phyloP scores from a whole-genome alignment of 495 filamentous ascomycete genomes.

The Bathelium albidoporum region DNA sequence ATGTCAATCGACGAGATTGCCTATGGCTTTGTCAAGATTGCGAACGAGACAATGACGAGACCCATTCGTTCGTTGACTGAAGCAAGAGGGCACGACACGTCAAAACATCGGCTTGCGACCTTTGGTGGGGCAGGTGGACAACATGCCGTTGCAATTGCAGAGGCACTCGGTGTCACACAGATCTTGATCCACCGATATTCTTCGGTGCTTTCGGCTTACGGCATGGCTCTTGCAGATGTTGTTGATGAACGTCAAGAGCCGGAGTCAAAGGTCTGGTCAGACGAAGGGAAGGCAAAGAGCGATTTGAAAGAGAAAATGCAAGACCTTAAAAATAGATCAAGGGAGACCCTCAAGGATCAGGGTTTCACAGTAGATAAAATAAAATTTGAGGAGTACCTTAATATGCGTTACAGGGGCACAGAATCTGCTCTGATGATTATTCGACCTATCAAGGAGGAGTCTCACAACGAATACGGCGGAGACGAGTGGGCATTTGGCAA shows the following conservation, averaged over 20 bases:
- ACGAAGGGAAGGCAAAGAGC: constrained; percentile 33
- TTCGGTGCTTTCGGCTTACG: constrained; percentile 89
- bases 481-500: constrained; percentile 70
- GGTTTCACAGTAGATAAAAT: constrained; percentile 65
- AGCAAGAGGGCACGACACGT: constrained; percentile 85
- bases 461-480: constrained; percentile 45
- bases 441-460: constrained; percentile 47
- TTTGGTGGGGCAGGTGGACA: constrained; percentile 96
- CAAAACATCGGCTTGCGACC: constrained; percentile 75
- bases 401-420: constrained; percentile 80
- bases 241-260: constrained; percentile 90
- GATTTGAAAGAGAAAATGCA: constrained; percentile 43
- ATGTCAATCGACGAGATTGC: constrained; percentile 86
- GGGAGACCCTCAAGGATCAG: constrained; percentile 53
- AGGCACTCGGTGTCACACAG: constrained; percentile 74
- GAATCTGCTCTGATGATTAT: constrained; percentile 83
- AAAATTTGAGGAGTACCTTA: constrained; percentile 77
- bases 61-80: constrained; percentile 90
- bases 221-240: constrained; percentile 92
- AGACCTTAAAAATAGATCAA: constrained; percentile 58
- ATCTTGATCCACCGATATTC: constrained; percentile 89
- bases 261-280: constrained; percentile 67
- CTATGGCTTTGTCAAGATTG: constrained; percentile 81
- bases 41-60: constrained; percentile 91
- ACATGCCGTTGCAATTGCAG: constrained; percentile 91